Evolutionary conservation across 2,329 filamentous ascomycete genomes (phyloP).

Genomic region (Fusarium agapanthi): DNA sequence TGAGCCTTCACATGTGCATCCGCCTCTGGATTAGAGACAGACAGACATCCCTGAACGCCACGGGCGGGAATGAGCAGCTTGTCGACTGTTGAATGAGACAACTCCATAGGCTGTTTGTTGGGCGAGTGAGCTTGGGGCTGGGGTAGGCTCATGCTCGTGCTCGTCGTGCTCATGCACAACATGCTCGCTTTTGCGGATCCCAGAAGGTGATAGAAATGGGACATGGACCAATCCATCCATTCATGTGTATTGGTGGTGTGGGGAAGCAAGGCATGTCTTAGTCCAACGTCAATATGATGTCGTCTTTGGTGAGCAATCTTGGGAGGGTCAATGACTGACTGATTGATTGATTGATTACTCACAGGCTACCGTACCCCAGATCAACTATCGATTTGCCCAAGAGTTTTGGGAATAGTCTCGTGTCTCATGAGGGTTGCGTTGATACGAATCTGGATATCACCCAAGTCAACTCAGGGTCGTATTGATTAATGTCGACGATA

Average conservation of each 20-base stretch:
- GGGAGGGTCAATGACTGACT: neutral
- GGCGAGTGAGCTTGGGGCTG: slow-evolving; percentile 4
- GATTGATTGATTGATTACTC: neutral
- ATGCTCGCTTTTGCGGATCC: slow-evolving; percentile 36
- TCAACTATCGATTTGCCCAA: neutral
- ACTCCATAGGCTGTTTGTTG: slow-evolving; percentile 24
- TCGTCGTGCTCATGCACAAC: slow-evolving; percentile 28
- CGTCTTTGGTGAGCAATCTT: slow-evolving; percentile 1
- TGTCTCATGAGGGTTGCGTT: slow-evolving; percentile 11
- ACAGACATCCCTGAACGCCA: slow-evolving; percentile 7
- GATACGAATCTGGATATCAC: slow-evolving; percentile 18
- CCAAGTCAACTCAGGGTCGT: neutral
- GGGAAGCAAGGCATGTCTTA: slow-evolving; percentile 21
- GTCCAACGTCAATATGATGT: slow-evolving; percentile 33
- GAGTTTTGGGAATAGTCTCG: slow-evolving; percentile 17
- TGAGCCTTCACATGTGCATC: neutral
- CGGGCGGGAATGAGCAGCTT: slow-evolving; percentile 12
- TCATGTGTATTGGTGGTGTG: slow-evolving; percentile 28
- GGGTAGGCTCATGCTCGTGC: slow-evolving; percentile 11
- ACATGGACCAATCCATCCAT: neutral
- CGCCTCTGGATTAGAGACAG: neutral
- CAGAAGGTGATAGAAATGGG: slow-evolving; percentile 11
- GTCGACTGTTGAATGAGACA: neutral
- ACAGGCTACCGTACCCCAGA: slow-evolving; percentile 21
- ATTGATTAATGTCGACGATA: neutral